Conservation (phyloP, 1,284 basidiomycete genomes). For the Salmacisia buchloeana region DNA sequence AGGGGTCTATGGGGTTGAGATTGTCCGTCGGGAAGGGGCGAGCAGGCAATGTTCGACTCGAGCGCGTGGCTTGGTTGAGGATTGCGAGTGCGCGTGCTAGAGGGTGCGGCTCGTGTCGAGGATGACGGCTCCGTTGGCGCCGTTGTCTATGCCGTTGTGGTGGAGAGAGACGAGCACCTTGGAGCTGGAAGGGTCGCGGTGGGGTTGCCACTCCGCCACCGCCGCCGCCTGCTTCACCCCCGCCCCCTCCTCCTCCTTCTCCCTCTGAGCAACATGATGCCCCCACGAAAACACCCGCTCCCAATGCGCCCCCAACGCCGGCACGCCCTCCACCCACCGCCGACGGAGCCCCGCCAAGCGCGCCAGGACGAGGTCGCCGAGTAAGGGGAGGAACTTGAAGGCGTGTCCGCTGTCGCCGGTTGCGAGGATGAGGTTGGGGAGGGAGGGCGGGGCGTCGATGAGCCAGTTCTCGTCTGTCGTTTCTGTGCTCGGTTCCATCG, state of each 20-base stretch:
- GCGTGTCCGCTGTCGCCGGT: constrained; percentile 55
- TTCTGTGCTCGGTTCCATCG: constrained; percentile 64
- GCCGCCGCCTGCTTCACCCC: not conserved
- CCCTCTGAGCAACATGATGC: constrained; percentile 21
- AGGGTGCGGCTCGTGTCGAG: too few relatives aligned
- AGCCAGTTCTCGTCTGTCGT: constrained; percentile 54
- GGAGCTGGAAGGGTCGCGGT: not conserved
- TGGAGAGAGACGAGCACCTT: not conserved
- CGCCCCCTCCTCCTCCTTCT: not conserved
- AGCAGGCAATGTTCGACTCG: too few relatives aligned
- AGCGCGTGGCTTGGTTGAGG: too few relatives aligned
- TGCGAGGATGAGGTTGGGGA: constrained; percentile 52
- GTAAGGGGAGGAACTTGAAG: constrained; percentile 47
- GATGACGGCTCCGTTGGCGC: too few relatives aligned
- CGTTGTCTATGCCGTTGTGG: too few relatives aligned
- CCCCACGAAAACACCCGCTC: constrained; percentile 21
- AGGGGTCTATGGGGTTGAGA: too few relatives aligned
- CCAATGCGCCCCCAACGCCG: constrained; percentile 15
- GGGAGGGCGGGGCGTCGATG: constrained; percentile 53
- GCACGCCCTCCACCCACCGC: constrained; percentile 13
- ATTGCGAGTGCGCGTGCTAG: too few relatives aligned
- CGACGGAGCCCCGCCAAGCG: too few relatives aligned
- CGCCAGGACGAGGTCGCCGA: too few relatives aligned
- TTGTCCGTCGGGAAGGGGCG: too few relatives aligned
- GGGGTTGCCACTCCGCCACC: not conserved